Percentiles rank a stretch among this genome's conserved stretches.
Evolutionary conservation across 129 eudicot species (phyloP).

Genomic region (Silybum marianum): DNA sequence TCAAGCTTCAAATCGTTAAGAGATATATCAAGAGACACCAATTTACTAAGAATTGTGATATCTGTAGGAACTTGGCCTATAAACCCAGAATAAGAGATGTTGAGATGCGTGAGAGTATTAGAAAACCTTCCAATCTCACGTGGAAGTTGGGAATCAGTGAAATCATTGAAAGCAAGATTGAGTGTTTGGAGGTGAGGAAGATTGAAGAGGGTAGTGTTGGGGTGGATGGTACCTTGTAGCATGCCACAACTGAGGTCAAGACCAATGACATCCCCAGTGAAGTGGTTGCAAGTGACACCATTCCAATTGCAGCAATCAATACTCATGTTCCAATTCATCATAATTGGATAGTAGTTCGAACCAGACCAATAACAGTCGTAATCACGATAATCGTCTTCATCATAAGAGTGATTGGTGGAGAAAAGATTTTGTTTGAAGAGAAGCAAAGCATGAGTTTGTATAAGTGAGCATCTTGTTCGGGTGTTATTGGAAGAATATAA

Average conservation of each 20-base stretch:
- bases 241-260: slow-evolving; percentile 38
- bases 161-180: slow-evolving; percentile 37
- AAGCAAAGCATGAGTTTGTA: background rate
- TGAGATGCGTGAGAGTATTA: slow-evolving; percentile 31
- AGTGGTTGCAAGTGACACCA: slow-evolving; percentile 29
- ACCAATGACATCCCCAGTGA: slow-evolving; percentile 33
- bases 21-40: background rate
- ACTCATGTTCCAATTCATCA: slow-evolving; percentile 30
- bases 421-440: background rate
- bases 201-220: slow-evolving; percentile 29
- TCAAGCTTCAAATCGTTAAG: background rate
- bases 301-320: slow-evolving; percentile 41
- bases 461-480: background rate
- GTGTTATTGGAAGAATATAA: background rate
- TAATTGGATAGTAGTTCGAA: background rate
- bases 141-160: slow-evolving; percentile 12
- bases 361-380: background rate
- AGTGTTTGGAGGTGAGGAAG: slow-evolving; percentile 31
- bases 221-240: slow-evolving; percentile 34
- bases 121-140: slow-evolving; percentile 12
- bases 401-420: background rate
- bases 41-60: slow-evolving; percentile 13
- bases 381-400: too few relatives aligned
- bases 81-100: slow-evolving; percentile 16
- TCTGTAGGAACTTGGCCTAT: slow-evolving; percentile 8